A percentile compares a stretch with the other conserved stretches of the same genome.
Evolutionary conservation across 2,329 filamentous ascomycete species (phyloP).

Genomic region (Didymella sp.): DNA sequence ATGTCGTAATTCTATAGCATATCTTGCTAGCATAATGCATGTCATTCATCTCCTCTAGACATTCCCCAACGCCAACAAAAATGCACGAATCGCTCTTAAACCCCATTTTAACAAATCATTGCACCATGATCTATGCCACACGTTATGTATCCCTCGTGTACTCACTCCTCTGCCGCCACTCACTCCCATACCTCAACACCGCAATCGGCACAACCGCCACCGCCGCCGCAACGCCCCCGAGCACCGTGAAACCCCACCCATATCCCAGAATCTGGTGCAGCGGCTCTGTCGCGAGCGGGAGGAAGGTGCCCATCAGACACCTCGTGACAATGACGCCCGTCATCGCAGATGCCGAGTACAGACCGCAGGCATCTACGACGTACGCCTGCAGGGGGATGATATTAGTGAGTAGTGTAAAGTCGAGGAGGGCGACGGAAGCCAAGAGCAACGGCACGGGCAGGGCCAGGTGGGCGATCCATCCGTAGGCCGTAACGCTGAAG

Average conservation of each 20-base stretch:
- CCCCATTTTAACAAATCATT: background rate
- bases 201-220: constrained; percentile 61
- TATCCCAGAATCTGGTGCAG: constrained; percentile 59
- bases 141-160: constrained; percentile 52
- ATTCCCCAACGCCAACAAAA: constrained; percentile 1
- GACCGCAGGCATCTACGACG: constrained; percentile 63
- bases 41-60: background rate
- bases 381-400: constrained; percentile 62
- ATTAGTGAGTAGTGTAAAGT: constrained; percentile 55
- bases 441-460: constrained; percentile 57
- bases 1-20: background rate
- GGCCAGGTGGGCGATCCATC: constrained; percentile 58
- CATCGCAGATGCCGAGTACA: constrained; percentile 65
- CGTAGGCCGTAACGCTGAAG: constrained; percentile 56
- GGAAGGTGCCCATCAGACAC: constrained; percentile 63
- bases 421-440: constrained; percentile 54
- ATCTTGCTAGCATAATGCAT: background rate
- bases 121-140: background rate
- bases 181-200: constrained; percentile 59
- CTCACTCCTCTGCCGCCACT: constrained; percentile 60
- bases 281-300: constrained; percentile 61
- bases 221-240: constrained; percentile 53
- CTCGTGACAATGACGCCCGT: constrained; percentile 64
- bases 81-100: background rate
- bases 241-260: constrained; percentile 59